These are phyloP conservation scores for Ascochyta rabiei DNA, from an alignment of 2,329 filamentous ascomycete genomes.

Conservation along the genomic window DNA sequence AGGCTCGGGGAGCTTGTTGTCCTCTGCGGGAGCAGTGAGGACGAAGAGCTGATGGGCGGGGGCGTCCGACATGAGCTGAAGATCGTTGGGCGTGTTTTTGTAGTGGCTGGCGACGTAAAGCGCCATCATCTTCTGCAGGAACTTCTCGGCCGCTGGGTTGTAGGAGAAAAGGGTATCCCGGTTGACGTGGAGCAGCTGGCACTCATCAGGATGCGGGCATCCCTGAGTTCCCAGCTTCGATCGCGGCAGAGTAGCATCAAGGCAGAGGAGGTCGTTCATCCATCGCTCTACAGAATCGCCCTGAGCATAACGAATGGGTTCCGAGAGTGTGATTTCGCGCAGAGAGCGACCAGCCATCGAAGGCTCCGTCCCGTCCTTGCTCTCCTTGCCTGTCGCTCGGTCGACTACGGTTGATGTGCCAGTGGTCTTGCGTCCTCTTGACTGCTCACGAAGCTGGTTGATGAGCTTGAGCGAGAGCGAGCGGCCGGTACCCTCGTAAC, in stretches of 20 bases:
- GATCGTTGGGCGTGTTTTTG: conserved; percentile 96
- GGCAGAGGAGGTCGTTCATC: conserved; percentile 91
- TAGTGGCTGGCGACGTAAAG: conserved; percentile 97
- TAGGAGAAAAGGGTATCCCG: conserved; percentile 98
- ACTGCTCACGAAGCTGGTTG: conserved; percentile 94
- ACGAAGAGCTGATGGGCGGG: conserved; percentile 97
- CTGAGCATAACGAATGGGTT: conserved; percentile 92
- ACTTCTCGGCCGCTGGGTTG: conserved; percentile 95
- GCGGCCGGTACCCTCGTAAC: conserved; percentile 95
- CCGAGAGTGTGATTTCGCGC: conserved; percentile 88
- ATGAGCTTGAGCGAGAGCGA: conserved; percentile 96
- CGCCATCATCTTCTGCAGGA: conserved; percentile 97
- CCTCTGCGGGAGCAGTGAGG: conserved; percentile 82
- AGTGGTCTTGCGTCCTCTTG: conserved; percentile 66
- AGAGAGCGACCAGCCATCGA: conserved; percentile 71
- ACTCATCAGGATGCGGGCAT: conserved; percentile 88
- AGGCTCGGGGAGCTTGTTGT: conserved; percentile 83
- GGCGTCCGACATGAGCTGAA: conserved; percentile 98
- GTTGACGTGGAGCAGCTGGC: conserved; percentile 92
- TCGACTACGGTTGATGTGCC: conserved; percentile 71
- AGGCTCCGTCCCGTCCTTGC: conserved; percentile 43
- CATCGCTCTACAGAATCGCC: conserved; percentile 94
- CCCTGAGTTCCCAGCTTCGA: conserved; percentile 75
- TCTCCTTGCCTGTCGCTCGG: conserved; percentile 76
- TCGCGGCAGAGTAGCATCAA: conserved; percentile 87